These are phyloP conservation scores for Austroboletus niveus DNA, from an alignment of 1,284 basidiomycete species.

Conservation along the genomic window DNA sequence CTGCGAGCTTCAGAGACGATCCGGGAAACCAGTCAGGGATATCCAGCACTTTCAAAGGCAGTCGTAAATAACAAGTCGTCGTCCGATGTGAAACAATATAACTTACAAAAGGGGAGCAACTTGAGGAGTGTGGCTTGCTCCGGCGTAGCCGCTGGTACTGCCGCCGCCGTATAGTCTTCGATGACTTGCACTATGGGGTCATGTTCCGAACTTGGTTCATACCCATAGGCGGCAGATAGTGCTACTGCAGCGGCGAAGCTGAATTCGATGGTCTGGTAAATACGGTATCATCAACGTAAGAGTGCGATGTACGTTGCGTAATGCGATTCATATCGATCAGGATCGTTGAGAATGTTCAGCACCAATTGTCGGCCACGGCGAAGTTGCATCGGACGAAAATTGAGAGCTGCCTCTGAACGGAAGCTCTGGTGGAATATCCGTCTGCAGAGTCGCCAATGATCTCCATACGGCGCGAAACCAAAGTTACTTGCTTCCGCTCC, in stretches of 20 bases:
- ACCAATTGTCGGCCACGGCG: slow-evolving; percentile 10
- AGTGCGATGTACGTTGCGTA: slow-evolving; percentile 1
- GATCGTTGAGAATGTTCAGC: slow-evolving; percentile 3
- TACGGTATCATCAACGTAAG: too few species aligned
- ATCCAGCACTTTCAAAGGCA: slow-evolving; percentile 10
- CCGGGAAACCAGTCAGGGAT: slow-evolving; percentile 25
- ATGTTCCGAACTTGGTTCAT: background rate
- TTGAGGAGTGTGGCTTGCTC: slow-evolving; percentile 10
- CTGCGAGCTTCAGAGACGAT: slow-evolving; percentile 12
- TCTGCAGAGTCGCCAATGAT: slow-evolving; percentile 11
- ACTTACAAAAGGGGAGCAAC: slow-evolving; percentile 21
- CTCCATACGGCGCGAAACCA: slow-evolving; percentile 5
- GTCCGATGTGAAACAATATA: background rate
- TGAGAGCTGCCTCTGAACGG: background rate
- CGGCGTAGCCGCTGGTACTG: background rate
- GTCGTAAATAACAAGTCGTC: background rate
- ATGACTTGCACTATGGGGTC: background rate
- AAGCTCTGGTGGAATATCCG: slow-evolving; percentile 13
- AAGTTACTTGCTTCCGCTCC: slow-evolving; percentile 1
- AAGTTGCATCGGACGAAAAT: slow-evolving; percentile 12
- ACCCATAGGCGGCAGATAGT: slow-evolving; percentile 14
- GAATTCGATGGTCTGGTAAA: background rate
- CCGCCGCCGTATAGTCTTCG: background rate
- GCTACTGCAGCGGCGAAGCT: slow-evolving; percentile 6
- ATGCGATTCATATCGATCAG: slow-evolving; percentile 6